Evolutionary conservation across 2,329 filamentous ascomycete genomes (phyloP), one percentile per base, ranked within the genome.

Genomic region (Fusarium kyushuense): DNA sequence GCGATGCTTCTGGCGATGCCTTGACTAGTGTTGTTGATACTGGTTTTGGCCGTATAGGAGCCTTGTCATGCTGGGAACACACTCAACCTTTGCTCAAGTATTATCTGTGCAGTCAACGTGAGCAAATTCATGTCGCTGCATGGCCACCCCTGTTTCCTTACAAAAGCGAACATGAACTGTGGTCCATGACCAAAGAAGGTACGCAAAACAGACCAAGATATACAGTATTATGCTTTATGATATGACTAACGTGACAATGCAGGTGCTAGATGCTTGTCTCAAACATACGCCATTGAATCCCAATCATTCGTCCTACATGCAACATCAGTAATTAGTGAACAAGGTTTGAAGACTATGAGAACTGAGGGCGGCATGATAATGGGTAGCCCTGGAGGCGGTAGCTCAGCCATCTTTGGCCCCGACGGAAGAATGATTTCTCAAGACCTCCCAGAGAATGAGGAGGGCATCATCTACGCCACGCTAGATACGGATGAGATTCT

Each of bases 381-480:
- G 55, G 36, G 2, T 1, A 16, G 2, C 0, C 49, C 55, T 0
- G 55, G 55, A 27, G 49, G 55, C 4, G 55, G 55, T 1, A 45
- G 55, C 30, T 54, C 55, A 3, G 38, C 49, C 2, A 55, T 58
- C 13, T 55, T 55, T 45, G 49, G 49, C 0, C 55, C 55, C 5
- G 55, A 58, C 2, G 49, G 55, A 11, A 32, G 55, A 16, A 55
- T 27, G 0, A 1, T 58, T 0, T 54, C 55, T 0, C 25, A 55
- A 6, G 49, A 55, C 10, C 3, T 55, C 0, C 29, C n/a, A 1
- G 29, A 52, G 4, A 45, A 8, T 2, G 54, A 42, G 16, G 85
- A 87, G 69, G 79, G 80, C 4, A 81, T 87, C 17, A 51, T 87
- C 19, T 82, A 79, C 59, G 84, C 83, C 1, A 82, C 85, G 40